Evolutionary conservation across 2,329 filamentous ascomycete species (phyloP).

Genomic region (Diplocarpon rosae): DNA sequence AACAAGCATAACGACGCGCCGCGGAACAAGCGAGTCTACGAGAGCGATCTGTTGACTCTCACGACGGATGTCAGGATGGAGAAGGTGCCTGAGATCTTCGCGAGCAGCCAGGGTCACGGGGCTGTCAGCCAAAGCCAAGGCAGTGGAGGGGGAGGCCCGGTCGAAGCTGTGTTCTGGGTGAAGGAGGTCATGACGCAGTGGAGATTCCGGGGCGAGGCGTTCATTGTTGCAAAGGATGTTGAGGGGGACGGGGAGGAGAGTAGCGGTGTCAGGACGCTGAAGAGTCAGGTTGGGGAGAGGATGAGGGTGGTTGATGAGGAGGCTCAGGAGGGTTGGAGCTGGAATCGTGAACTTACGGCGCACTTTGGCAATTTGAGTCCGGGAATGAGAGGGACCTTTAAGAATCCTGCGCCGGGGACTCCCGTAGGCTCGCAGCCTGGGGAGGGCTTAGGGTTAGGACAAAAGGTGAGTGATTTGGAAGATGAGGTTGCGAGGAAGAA

Average conservation of each 20-base stretch:
- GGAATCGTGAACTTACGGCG: constrained; percentile 66
- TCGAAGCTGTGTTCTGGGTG: constrained; percentile 82
- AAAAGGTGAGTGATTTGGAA: constrained; percentile 49
- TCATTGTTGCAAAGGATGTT: constrained; percentile 61
- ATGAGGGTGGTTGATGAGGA: constrained; percentile 45
- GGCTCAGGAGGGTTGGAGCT: constrained; percentile 45
- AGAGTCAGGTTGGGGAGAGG: constrained; percentile 45
- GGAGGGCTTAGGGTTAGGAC: constrained; percentile 37
- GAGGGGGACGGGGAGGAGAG: constrained; percentile 37
- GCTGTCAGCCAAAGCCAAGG: constrained; percentile 34
- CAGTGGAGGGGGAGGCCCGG: constrained; percentile 52
- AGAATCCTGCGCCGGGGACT: constrained; percentile 56
- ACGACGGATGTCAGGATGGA: constrained; percentile 85
- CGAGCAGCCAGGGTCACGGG: constrained; percentile 36
- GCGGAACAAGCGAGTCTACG: constrained; percentile 58
- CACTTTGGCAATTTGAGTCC: constrained; percentile 88
- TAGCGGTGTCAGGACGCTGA: constrained; percentile 44
- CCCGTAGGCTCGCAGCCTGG: constrained; percentile 40
- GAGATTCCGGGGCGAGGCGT: constrained; percentile 69
- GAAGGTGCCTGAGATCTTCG: constrained; percentile 64
- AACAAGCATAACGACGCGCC: constrained; percentile 64
- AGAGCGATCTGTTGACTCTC: constrained; percentile 69
- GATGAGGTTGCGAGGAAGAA: constrained; percentile 54
- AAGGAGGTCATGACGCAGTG: constrained; percentile 65
- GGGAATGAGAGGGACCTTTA: constrained; percentile 63